Percentiles rank a stretch among this genome's conserved stretches.
These are phyloP conservation scores for Vitis vinifera DNA, from an alignment of 164 flowering plant genomes.

Conservation along the genomic window DNA sequence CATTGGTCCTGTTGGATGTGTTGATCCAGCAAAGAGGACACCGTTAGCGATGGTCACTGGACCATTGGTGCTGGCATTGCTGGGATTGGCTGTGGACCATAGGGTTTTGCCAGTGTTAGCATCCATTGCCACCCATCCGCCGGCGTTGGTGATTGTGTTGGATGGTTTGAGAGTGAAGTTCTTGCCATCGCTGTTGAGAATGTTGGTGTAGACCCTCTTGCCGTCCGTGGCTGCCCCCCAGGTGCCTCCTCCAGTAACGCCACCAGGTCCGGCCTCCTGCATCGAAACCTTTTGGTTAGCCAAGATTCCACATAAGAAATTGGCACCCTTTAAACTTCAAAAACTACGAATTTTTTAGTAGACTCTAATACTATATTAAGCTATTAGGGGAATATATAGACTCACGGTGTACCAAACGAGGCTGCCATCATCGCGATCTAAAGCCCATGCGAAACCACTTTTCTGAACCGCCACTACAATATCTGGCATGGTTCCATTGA, in stretches of 20 bases:
- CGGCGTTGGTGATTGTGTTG: slow-evolving; percentile 19
- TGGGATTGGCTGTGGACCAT: slow-evolving; percentile 41
- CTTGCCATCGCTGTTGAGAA: slow-evolving; percentile 22
- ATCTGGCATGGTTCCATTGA: slow-evolving; percentile 20
- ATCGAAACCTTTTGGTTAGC: neutral
- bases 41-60: slow-evolving; percentile 40
- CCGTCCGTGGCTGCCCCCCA: slow-evolving; percentile 57
- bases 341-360: no score
- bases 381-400: neutral
- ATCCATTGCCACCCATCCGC: slow-evolving; percentile 52
- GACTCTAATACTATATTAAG: no score
- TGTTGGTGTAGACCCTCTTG: slow-evolving; percentile 41
- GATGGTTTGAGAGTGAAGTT: slow-evolving; percentile 45
- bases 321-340: no score
- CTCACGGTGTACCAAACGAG: slow-evolving; percentile 35
- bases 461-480: slow-evolving; percentile 37
- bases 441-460: slow-evolving; percentile 44
- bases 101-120: slow-evolving; percentile 29
- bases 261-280: slow-evolving; percentile 52
- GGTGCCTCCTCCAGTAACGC: slow-evolving; percentile 33
- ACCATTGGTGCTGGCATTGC: slow-evolving; percentile 22
- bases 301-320: no score
- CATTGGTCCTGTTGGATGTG: slow-evolving; percentile 23
- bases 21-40: slow-evolving; percentile 41
- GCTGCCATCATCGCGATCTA: slow-evolving; percentile 31